Evolutionary conservation across 306 rosid species (phyloP).

Genomic region (Hylodesmum podocarpum): DNA sequence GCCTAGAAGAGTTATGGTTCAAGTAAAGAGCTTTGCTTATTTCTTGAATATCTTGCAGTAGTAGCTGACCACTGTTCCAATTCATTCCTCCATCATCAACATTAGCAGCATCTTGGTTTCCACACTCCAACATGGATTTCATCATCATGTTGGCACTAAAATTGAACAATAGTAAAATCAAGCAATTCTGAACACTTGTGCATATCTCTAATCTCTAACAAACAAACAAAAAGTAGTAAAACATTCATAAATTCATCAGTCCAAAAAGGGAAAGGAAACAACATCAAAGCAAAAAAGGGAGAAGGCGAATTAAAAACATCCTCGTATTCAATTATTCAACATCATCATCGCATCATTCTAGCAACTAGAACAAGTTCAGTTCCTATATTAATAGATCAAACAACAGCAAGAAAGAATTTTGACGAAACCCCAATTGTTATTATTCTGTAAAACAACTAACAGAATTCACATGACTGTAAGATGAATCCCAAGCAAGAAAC

Average conservation of each 20-base stretch:
- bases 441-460: neutral
- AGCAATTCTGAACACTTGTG: neutral
- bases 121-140: conserved; percentile 41
- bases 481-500: neutral
- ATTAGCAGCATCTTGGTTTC: conserved; percentile 11
- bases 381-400: neutral
- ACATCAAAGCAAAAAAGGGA: neutral
- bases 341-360: neutral
- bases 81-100: conserved; percentile 27
- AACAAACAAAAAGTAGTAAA: conserved; percentile 18
- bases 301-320: neutral
- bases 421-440: neutral
- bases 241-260: neutral
- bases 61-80: conserved; percentile 39
- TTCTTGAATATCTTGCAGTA: conserved; percentile 73
- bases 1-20: conserved; percentile 43
- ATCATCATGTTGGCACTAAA: conserved; percentile 36
- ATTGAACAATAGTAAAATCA: neutral
- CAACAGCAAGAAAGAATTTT: conserved; percentile 28
- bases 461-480: neutral
- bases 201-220: neutral
- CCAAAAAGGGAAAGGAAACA: neutral
- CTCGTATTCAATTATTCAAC: neutral
- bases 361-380: neutral
- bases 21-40: conserved; percentile 78